These are phyloP conservation scores for Alternaria ventricosa DNA, from an alignment of 2,329 filamentous ascomycete genomes.

Conservation along the genomic window DNA sequence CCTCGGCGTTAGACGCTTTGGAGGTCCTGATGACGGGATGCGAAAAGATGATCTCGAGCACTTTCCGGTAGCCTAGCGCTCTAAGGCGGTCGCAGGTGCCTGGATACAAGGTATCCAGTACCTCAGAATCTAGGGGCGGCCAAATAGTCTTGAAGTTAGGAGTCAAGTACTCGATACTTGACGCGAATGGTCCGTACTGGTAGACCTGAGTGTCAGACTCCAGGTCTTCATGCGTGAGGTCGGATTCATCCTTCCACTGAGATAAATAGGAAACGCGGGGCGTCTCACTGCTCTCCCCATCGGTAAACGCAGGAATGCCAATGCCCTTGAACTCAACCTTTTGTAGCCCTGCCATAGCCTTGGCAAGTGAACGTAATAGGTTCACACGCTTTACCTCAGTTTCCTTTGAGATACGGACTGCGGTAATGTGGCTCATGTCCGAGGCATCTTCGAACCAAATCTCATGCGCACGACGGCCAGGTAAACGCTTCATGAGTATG, in stretches of 20 bases:
- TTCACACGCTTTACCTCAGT: neutral
- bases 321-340: neutral
- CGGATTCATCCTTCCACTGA: neutral
- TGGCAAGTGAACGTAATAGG: neutral
- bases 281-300: neutral
- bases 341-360: neutral
- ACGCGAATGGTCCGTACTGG: neutral
- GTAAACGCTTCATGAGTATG: neutral
- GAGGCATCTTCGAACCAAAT: neutral
- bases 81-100: neutral
- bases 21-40: neutral
- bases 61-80: neutral
- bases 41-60: neutral
- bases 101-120: no score
- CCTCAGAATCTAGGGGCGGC: no score
- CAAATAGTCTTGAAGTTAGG: neutral
- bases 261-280: neutral
- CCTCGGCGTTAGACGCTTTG: neutral
- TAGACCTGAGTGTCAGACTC: neutral
- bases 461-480: neutral
- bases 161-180: neutral
- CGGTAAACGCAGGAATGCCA: neutral
- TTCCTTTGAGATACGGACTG: neutral
- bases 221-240: neutral
- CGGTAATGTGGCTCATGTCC: neutral